Conservation (phyloP, 108 stramenopile genomes). For the Cyclostephanos invisitatus region DNA sequence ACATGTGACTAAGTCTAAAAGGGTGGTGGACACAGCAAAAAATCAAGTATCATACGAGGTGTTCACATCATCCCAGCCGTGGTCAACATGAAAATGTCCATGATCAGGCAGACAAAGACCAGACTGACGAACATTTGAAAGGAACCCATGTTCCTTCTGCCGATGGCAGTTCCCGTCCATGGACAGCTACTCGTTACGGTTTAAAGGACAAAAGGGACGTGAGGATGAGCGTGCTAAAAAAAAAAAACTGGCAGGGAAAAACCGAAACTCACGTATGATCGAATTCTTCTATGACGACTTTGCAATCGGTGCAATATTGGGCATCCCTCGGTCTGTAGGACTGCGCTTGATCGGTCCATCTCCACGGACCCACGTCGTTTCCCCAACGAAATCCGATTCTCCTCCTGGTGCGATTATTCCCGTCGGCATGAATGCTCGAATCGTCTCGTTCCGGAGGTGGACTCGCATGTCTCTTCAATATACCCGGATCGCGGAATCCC, state of each 20-base stretch:
- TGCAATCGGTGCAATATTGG: constrained; percentile 83
- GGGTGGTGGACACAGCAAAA: too few species aligned
- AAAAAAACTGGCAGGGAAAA: background rate
- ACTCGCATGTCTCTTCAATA: constrained; percentile 35
- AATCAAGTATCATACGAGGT: background rate
- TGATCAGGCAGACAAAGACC: constrained; percentile 6
- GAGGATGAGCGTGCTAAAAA: background rate
- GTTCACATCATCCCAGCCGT: background rate
- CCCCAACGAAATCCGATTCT: constrained; percentile 45
- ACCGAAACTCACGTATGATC: constrained; percentile 79
- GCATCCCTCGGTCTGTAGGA: constrained; percentile 80
- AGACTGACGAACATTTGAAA: constrained; percentile 72
- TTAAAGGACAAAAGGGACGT: background rate
- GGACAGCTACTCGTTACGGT: constrained; percentile 45
- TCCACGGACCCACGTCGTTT: constrained; percentile 31
- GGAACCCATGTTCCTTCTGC: constrained; percentile 71
- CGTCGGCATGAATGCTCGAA: constrained; percentile 14
- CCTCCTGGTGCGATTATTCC: constrained; percentile 16
- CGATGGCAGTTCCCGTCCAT: constrained; percentile 84
- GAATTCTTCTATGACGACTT: constrained; percentile 86
- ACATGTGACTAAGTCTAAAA: too few species aligned
- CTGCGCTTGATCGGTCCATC: constrained; percentile 76
- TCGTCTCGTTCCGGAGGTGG: constrained; percentile 28
- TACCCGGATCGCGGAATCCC: constrained; percentile 60
- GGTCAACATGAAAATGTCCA: constrained; percentile 13